These are phyloP conservation scores for Scheffersomyces lignicola DNA, from an alignment of 1,139 yeast genomes.

Conservation along the genomic window DNA sequence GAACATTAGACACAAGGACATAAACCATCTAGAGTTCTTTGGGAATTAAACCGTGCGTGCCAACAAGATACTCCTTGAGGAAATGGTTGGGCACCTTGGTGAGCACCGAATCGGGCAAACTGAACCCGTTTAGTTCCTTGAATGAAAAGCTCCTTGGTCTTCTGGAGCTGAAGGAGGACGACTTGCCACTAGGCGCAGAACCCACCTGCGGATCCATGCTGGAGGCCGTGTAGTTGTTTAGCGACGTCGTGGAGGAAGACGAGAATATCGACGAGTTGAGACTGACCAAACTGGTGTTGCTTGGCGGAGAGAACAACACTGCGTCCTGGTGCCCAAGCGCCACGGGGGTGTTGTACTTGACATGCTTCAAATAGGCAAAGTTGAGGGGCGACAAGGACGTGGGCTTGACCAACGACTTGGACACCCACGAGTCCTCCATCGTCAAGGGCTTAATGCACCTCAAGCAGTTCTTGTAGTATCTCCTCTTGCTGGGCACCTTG, in stretches of 20 bases:
- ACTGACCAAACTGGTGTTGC: slow-evolving; percentile 21
- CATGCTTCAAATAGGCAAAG: slow-evolving; percentile 22
- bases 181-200: neutral
- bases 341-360: slow-evolving; percentile 17
- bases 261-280: slow-evolving; percentile 13
- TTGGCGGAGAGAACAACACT: slow-evolving; percentile 11
- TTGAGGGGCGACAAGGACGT: slow-evolving; percentile 34
- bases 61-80: slow-evolving; percentile 42
- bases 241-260: slow-evolving; percentile 2
- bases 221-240: neutral
- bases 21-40: slow-evolving; percentile 20
- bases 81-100: slow-evolving; percentile 37
- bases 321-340: slow-evolving; percentile 1
- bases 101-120: slow-evolving; percentile 30
- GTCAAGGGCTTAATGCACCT: slow-evolving; percentile 58
- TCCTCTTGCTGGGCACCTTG: slow-evolving; percentile 40
- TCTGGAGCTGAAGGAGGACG: slow-evolving; percentile 1
- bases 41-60: slow-evolving; percentile 44
- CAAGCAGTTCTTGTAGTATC: slow-evolving; percentile 52
- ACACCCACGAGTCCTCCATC: slow-evolving; percentile 56
- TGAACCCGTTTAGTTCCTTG: slow-evolving; percentile 11
- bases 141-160: slow-evolving; percentile 5
- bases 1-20: too few species aligned
- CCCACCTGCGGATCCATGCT: neutral
- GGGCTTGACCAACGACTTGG: slow-evolving; percentile 48